Evolutionary conservation across 495 filamentous ascomycete species (phyloP), one percentile per base, ranked within the genome.

Genomic region (Annulohypoxylon stygium): DNA sequence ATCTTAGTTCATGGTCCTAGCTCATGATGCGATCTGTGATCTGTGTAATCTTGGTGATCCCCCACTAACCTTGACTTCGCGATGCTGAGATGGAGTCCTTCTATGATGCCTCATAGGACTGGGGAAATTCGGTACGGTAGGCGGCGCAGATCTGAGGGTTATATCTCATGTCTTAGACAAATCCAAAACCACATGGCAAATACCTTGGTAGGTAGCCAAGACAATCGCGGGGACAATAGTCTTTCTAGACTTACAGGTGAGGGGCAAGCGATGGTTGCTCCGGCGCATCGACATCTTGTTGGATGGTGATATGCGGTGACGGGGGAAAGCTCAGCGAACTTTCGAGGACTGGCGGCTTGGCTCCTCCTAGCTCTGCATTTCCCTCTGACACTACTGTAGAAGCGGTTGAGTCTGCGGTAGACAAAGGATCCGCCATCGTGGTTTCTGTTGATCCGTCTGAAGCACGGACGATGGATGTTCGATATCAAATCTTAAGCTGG

Each of bases 81-180:
- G 88, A 75, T 91, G 87, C 33, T 86, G 84, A 67, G 92, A 93
- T 2, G 89, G 90, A 33, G 91, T 89, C 45, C 93, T 87, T 68
- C 82, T 88, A 73, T 95, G 92, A 70, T 97, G 93, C 75, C 93
- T 86, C 65, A 91, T 83, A 3, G 91, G 92, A 68, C 89, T 93
- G 65, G 91, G 87, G 66, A 81, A 83, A 14, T 70, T 71, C 36
- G 81, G 80, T 50, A 79, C 71, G 51, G 76, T 68, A 36, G 83
- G 65, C 20, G 81, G 82, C 16, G 83, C 81, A 61, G 83, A 83
- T 36, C 81, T 85, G 60, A 25, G 54, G 11, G 23, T 70, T 69
- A 41, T 12, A 34, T 48, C 34, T 67, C 10, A 64, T 64, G 70
- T 66, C 65, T 69, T 70, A 65, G 63, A 65, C 59, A 69, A 9